These are phyloP conservation scores for Hypomontagnella submonticulosa DNA, from an alignment of 495 filamentous ascomycete genomes.

Conservation along the genomic window DNA sequence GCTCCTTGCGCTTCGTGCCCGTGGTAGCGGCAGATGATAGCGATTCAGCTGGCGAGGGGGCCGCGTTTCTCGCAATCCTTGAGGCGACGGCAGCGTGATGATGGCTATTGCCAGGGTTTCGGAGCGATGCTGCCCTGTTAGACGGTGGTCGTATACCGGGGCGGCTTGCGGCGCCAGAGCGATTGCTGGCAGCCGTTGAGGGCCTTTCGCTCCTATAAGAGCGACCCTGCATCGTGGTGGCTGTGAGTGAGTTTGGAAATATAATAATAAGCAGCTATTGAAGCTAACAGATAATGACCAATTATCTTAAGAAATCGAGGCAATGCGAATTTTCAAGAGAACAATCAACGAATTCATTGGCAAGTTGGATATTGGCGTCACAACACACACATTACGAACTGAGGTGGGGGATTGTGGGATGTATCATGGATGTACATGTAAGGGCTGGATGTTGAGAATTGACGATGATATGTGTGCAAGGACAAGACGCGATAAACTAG, in stretches of 20 bases:
- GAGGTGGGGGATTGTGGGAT: slow-evolving; percentile 19
- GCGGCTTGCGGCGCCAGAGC: slow-evolving; percentile 33
- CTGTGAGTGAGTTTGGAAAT: slow-evolving; percentile 7
- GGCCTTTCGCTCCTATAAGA: slow-evolving; percentile 47
- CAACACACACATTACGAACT: slow-evolving; percentile 6
- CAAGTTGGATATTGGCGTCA: not conserved
- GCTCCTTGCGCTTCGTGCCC: slow-evolving; percentile 79
- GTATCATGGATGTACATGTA: slow-evolving; percentile 12
- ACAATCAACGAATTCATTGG: slow-evolving; percentile 10
- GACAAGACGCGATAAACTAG: slow-evolving; percentile 25
- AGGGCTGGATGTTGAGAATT: slow-evolving; percentile 9
- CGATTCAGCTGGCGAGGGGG: slow-evolving; percentile 74
- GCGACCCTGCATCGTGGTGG: slow-evolving; percentile 44
- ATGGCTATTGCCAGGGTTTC: slow-evolving; percentile 36
- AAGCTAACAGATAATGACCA: slow-evolving; percentile 27
- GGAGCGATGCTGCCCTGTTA: slow-evolving; percentile 39
- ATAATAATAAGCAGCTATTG: slow-evolving; percentile 36
- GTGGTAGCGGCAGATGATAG: slow-evolving; percentile 63
- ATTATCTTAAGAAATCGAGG: slow-evolving; percentile 4
- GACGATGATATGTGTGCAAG: slow-evolving; percentile 14
- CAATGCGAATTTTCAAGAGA: slow-evolving; percentile 3
- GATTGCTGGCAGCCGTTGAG: slow-evolving; percentile 38
- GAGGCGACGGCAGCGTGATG: slow-evolving; percentile 43
- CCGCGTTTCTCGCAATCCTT: slow-evolving; percentile 55
- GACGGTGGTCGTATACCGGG: slow-evolving; percentile 48